Evolutionary conservation across 306 rosid species (phyloP).

Genomic region (Lathyrus tuberosus): DNA sequence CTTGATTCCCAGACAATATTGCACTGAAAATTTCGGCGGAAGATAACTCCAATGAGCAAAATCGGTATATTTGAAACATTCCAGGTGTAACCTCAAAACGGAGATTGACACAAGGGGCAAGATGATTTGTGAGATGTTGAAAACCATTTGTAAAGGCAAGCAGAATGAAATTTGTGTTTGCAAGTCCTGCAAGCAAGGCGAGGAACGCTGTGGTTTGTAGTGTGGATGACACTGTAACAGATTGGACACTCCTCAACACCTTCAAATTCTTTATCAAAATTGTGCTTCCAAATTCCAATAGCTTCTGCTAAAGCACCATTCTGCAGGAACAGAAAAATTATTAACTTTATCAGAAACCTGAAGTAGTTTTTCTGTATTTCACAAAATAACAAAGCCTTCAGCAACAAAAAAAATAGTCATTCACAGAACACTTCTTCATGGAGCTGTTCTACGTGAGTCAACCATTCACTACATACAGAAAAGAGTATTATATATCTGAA

Average conservation of each 20-base stretch:
- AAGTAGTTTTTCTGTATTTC: constrained; percentile 17
- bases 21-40: constrained; percentile 11
- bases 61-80: constrained; percentile 31
- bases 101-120: constrained; percentile 95
- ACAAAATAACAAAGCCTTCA: background rate
- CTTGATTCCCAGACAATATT: constrained; percentile 1
- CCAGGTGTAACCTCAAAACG: constrained; percentile 53
- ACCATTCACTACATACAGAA: constrained; percentile 8
- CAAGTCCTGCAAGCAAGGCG: constrained; percentile 96
- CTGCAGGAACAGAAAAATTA: constrained; percentile 55
- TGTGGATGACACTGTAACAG: constrained; percentile 96
- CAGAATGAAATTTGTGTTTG: constrained; percentile 97
- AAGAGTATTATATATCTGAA: background rate
- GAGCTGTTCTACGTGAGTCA: background rate
- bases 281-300: constrained; percentile 88
- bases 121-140: constrained; percentile 96
- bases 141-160: constrained; percentile 94
- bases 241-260: constrained; percentile 98
- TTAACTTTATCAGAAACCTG: constrained; percentile 19
- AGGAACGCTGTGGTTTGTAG: constrained; percentile 86
- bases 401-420: constrained; percentile 19
- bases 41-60: constrained; percentile 30
- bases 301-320: constrained; percentile 98
- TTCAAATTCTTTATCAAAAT: constrained; percentile 96
- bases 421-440: constrained; percentile 1